Evolutionary conservation across 2,329 filamentous ascomycete genomes (phyloP), one percentile per base, ranked within the genome.

Genomic region (Trichoderma pleuroti): DNA sequence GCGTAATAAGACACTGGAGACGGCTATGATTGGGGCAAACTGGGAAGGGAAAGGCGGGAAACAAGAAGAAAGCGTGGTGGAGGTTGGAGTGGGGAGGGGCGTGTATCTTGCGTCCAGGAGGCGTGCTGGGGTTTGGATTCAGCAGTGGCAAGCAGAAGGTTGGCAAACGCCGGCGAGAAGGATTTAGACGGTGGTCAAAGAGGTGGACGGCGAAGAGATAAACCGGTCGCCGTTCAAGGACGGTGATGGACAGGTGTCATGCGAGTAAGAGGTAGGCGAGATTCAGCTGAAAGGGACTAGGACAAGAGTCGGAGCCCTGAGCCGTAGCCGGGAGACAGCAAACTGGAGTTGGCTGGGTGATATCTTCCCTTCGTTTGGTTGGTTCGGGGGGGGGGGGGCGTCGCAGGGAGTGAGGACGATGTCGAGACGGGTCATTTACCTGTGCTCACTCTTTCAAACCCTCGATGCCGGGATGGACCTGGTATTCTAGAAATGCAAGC

Each of bases 1-100:
- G 72, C 71, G 74, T 72, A 78, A 77, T 75, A 75, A 76, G 74
- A 77, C 77, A 75, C 68, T 61, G 72, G 72, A 72, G 70, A 72
- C 67, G 68, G 72, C 72, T 72, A 70, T 74, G 73, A 72, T 74
- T 73, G 70, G 70, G 70, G 70, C 70, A 49, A 61, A 59, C 66
- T 72, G 73, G 70, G 72, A 70, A 69, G 54, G 72, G 67, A 61
- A 67, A 52, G 67, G 57, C 65, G 66, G 63, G 70, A 75, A 71
- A 60, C 62, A 68, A 70, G 72, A 73, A 64, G 70, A 71, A 57
- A 72, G 67, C 69, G n/a, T n/a, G 71, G 65, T 69, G 56, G 66
- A 67, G 67, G 60, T 56, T 70, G 62, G 62, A 68, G 63, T 66
- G 69, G 72, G 68, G 63, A 68, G 69, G 73, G 72, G 71, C 66